Base-by-base conservation (phyloP, 2,329 filamentous ascomycete genomes). In the Aspergillus pseudoglaucus region DNA sequence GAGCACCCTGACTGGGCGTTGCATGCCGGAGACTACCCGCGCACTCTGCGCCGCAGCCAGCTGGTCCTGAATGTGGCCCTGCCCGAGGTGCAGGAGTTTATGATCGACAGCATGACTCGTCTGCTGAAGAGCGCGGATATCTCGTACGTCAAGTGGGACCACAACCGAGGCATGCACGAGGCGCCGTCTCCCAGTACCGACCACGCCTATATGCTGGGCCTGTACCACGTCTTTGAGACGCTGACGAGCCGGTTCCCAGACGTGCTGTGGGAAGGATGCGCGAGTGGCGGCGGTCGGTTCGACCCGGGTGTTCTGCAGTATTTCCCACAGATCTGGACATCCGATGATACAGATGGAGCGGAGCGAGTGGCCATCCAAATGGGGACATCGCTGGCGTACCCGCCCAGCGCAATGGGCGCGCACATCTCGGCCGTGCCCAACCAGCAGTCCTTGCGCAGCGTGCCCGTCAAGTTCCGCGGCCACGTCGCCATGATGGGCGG, bases 401-500 rank as follows among this genome's bases (percentile, higher is more conserved):
- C 82, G 0, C 73, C 79, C 0, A 81, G 78, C 0, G 69, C 80
- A 0, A 84, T 85, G 81, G 81, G 79, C 1, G 82, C 81, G n/a
- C 82, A 85, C 59, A 69, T 85, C 30, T 82, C 79, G 7, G 75
- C 75, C 0, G 75, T 82, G 0, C 82, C 82, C 1, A 85, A 84
- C 53, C 73, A 76, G 6, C 64, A 79, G 30, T 82, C 80, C 0
- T 63, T 70, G 0, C 78, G 82, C 17, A 77, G 73, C 1, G 77
- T 77, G 1, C 75, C 81, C 0, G 71, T 85, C 10, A 62, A 64
- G 1, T 84, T 85, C 68, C 79, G 82, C 30, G 80, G 78, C 0
- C 81, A 84, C 47, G 82, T 85, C 0, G 82, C 82, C 5, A 80
- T 84, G 70, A 84, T 84, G 82, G 82, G 82, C 47, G 82, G 82